Base-by-base conservation (phyloP, 192 early-diverging fungal species). In the Piromyces sp. region DNA sequence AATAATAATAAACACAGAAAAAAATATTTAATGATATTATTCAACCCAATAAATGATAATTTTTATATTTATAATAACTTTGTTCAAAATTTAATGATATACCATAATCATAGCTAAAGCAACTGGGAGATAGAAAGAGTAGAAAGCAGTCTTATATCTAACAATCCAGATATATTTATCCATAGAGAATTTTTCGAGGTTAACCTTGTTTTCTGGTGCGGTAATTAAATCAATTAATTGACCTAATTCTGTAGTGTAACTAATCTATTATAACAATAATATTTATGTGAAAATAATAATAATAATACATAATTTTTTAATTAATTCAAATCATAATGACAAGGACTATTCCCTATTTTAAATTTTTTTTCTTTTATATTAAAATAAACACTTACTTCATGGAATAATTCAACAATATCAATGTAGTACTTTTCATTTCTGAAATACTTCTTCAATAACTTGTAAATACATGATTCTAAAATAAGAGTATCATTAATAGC, bases 91-190 rank as follows among this genome's bases (percentile, higher is more conserved):
- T n/a, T n/a, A n/a, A n/a, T 17, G 9, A 16, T 3, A 81, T 87
- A 91, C 90, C 92, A 97, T 93, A 79, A 90, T 87, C 91, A 99
- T 95, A 30, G 96, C 95, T 80, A 96, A 88, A 37, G 96, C 97
- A 29, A 99, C 95, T 29, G 97, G 97, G 68, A 99, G 90, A 88
- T 99, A 98, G 91, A 99, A 99, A 42, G 97, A 98, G 90, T 99
- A 99, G 89, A 94, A 98, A 14, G 97, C 94, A 79, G 97, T 99
- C 89, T 99, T 99, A 92, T 95, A 98, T 83, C 93, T 89, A 83
- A 98, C 96, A 88, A 99, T 99, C 86, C 95, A 98, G 30, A 91
- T 85, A 87, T 96, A 94, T 94, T 99, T 99, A 80, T 93, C 85
- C 82, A 96, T 92, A 28, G 94, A 95, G 87, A 99, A 99, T 83